Evolutionary conservation across 2,329 filamentous ascomycete genomes (phyloP).

Genomic region (Lomentospora prolificans): DNA sequence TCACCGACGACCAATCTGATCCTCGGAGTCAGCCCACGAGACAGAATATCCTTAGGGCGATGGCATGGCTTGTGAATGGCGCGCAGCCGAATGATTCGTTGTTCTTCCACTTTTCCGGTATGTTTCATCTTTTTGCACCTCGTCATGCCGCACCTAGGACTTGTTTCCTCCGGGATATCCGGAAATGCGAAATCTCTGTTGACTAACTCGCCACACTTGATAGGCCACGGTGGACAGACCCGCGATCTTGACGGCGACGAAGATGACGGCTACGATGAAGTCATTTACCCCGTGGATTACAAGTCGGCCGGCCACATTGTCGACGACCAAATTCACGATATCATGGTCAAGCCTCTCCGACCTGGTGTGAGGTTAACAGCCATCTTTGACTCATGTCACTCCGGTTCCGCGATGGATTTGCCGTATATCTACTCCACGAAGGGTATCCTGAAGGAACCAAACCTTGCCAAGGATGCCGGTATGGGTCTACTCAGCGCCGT

Average conservation of each 20-base stretch:
- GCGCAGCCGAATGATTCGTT: slow-evolving; percentile 46
- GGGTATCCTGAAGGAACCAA: slow-evolving; percentile 63
- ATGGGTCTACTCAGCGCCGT: slow-evolving; percentile 58
- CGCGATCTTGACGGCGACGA: slow-evolving; percentile 46
- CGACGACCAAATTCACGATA: slow-evolving; percentile 50
- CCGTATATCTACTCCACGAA: slow-evolving; percentile 56
- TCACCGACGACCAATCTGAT: slow-evolving; percentile 48
- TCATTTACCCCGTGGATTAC: slow-evolving; percentile 49
- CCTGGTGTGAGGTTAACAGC: slow-evolving; percentile 55
- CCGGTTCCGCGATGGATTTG: slow-evolving; percentile 45
- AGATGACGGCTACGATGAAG: slow-evolving; percentile 47
- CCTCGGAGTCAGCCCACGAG: slow-evolving; percentile 47
- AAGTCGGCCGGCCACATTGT: slow-evolving; percentile 42
- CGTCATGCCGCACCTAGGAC: too few relatives aligned
- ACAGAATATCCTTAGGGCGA: slow-evolving; percentile 43
- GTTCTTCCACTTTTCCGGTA: slow-evolving; percentile 49
- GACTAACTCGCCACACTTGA: neutral
- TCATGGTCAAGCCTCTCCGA: slow-evolving; percentile 53
- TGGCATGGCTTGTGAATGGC: slow-evolving; percentile 50
- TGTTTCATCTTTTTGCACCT: neutral
- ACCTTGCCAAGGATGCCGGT: slow-evolving; percentile 61
- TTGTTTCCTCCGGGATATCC: neutral
- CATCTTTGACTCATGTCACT: slow-evolving; percentile 49
- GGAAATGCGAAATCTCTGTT: neutral
- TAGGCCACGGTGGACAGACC: slow-evolving; percentile 46